Conservation (phyloP, 345 rosid genomes). For the Brassica rapa region DNA sequence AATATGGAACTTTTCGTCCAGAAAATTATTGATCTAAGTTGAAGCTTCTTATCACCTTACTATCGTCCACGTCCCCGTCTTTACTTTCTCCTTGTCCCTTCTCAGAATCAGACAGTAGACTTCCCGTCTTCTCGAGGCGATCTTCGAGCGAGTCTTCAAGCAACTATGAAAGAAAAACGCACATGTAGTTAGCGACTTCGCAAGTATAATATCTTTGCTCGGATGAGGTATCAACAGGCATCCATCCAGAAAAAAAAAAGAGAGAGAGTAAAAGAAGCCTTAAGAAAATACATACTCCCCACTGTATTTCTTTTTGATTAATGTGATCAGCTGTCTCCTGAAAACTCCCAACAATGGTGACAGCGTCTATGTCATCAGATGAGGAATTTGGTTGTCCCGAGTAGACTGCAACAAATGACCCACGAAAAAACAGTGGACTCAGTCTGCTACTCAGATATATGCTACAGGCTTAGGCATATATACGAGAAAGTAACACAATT, state of each 20-base stretch:
- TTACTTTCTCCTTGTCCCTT: slow-evolving; percentile 79
- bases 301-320: slow-evolving; percentile 80
- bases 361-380: slow-evolving; percentile 85
- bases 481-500: slow-evolving; percentile 26
- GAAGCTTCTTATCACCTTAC: slow-evolving; percentile 56
- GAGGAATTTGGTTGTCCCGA: slow-evolving; percentile 82
- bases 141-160: slow-evolving; percentile 95
- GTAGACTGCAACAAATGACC: slow-evolving; percentile 61
- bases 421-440: slow-evolving; percentile 17
- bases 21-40: slow-evolving; percentile 5
- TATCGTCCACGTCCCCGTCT: slow-evolving; percentile 81
- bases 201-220: not conserved
- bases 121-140: slow-evolving; percentile 76
- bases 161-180: slow-evolving; percentile 49
- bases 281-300: slow-evolving; percentile 66
- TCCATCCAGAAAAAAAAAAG: not conserved
- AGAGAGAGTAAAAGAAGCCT: not conserved
- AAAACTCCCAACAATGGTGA: slow-evolving; percentile 68
- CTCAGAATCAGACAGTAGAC: slow-evolving; percentile 75
- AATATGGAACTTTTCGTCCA: slow-evolving; percentile 13
- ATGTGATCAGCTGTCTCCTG: slow-evolving; percentile 71
- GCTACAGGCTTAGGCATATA: not conserved
- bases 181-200: slow-evolving; percentile 1
- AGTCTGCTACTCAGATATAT: not conserved
- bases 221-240: not conserved